These are phyloP conservation scores for Penicillium sp. DNA, from an alignment of 2,329 filamentous ascomycete genomes.

Conservation along the genomic window DNA sequence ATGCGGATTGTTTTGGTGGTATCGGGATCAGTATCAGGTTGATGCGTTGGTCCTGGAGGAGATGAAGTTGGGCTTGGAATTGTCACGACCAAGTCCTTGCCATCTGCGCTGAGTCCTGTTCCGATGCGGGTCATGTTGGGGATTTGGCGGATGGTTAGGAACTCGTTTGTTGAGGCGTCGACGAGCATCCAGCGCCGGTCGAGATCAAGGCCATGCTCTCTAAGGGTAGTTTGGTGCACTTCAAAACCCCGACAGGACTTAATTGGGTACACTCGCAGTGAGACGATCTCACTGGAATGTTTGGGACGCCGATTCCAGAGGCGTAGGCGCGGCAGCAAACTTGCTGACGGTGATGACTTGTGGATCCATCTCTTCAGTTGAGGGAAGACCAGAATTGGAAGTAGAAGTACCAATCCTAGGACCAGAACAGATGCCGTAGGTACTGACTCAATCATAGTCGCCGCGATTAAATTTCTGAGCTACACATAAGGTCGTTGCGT, in stretches of 20 bases:
- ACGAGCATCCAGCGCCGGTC: conserved; percentile 69
- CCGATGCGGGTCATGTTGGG: conserved; percentile 64
- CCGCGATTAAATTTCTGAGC: not conserved
- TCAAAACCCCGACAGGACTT: conserved; percentile 66
- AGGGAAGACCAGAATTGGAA: conserved; percentile 16
- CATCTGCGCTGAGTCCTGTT: conserved; percentile 49
- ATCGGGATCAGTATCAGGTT: not conserved
- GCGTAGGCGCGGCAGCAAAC: conserved; percentile 8
- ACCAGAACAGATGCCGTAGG: conserved; percentile 3
- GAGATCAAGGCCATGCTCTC: conserved; percentile 59
- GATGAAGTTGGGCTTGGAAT: conserved; percentile 42
- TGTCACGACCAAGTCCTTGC: conserved; percentile 44
- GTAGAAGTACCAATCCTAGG: conserved; percentile 13
- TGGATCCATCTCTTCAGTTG: conserved; percentile 13
- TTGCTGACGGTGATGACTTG: conserved; percentile 1
- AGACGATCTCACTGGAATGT: conserved; percentile 32
- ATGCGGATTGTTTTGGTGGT: conserved; percentile 44
- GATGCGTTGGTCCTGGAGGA: not conserved
- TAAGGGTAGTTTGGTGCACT: conserved; percentile 52
- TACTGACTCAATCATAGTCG: conserved; percentile 6
- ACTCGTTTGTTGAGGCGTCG: conserved; percentile 52
- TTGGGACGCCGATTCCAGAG: conserved; percentile 14
- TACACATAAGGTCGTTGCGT: not conserved
- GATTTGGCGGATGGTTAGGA: conserved; percentile 63
- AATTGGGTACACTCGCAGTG: conserved; percentile 61